Percentiles rank a stretch among this genome's conserved stretches.
Conservation (phyloP, 495 filamentous ascomycete species). For the Rhypophila decipiens region DNA sequence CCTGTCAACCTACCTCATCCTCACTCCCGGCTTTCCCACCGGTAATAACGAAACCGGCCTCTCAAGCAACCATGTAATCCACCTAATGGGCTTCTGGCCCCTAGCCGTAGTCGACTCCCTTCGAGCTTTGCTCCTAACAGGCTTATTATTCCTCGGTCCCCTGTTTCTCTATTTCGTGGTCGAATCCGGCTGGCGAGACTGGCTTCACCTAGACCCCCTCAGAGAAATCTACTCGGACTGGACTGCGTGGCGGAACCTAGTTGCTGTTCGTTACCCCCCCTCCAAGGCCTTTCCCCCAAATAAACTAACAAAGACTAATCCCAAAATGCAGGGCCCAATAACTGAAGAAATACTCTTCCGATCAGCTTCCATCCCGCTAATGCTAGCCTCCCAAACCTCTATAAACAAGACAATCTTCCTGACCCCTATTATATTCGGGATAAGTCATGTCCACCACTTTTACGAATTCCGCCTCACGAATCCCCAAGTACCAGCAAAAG, state of each 20-base stretch:
- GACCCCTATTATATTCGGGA: constrained; percentile 85
- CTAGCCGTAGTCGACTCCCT: constrained; percentile 54
- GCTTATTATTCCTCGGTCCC: constrained; percentile 76
- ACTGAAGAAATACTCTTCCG: constrained; percentile 95
- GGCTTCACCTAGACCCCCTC: constrained; percentile 40
- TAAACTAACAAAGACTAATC: not conserved
- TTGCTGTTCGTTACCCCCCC: constrained; percentile 35
- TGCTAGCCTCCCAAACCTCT: constrained; percentile 63
- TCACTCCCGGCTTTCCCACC: too few relatives aligned
- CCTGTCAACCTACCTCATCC: constrained; percentile 54
- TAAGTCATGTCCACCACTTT: constrained; percentile 92
- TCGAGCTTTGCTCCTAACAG: constrained; percentile 57
- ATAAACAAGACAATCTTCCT: constrained; percentile 62
- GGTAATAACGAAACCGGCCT: constrained; percentile 6
- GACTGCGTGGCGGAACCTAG: constrained; percentile 52
- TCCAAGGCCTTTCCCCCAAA: not conserved
- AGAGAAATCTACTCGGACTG: constrained; percentile 31
- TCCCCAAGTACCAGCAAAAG: constrained; percentile 55
- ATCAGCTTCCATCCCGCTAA: constrained; percentile 71
- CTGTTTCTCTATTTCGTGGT: constrained; percentile 69
- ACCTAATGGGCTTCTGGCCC: constrained; percentile 71
- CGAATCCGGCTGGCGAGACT: constrained; percentile 63
- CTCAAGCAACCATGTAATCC: constrained; percentile 48
- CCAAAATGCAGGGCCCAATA: constrained; percentile 59
- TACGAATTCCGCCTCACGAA: constrained; percentile 87